These are phyloP conservation scores for Obba rivulosa DNA, from an alignment of 768 basidiomycete genomes.

Conservation along the genomic window DNA sequence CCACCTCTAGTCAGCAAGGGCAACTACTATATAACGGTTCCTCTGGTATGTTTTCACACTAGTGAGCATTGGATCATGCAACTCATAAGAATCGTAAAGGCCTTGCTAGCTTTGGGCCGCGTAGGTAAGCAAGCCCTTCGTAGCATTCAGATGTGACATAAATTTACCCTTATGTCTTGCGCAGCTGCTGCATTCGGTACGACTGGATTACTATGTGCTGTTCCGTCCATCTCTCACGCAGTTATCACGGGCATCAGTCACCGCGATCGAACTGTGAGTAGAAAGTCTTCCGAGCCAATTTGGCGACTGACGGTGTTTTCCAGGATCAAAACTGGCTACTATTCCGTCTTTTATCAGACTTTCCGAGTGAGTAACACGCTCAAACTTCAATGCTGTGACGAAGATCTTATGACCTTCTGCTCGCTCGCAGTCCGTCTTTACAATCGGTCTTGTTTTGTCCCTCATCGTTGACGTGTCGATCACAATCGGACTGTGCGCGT, in stretches of 20 bases:
- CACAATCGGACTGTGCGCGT: slow-evolving; percentile 16
- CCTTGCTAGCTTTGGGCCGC: slow-evolving; percentile 6
- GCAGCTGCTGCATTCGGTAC: slow-evolving; percentile 12
- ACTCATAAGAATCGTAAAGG: neutral
- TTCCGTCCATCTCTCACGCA: neutral
- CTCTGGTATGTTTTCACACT: slow-evolving; percentile 6
- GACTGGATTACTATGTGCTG: neutral
- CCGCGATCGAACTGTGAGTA: slow-evolving; percentile 11
- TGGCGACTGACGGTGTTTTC: neutral
- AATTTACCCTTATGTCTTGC: neutral
- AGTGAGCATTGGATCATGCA: neutral
- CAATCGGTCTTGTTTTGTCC: slow-evolving; percentile 20
- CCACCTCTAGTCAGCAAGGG: slow-evolving; percentile 19
- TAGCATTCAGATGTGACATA: neutral
- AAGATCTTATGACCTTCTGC: neutral
- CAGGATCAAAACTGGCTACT: neutral
- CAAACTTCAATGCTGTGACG: neutral
- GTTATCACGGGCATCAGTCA: slow-evolving; percentile 1
- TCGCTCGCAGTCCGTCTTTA: slow-evolving; percentile 26
- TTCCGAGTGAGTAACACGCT: slow-evolving; percentile 12
- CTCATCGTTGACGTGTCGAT: slow-evolving; percentile 21
- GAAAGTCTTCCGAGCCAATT: neutral
- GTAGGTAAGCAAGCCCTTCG: slow-evolving; percentile 2
- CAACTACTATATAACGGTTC: slow-evolving; percentile 15
- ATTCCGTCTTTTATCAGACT: slow-evolving; percentile 12